Evolutionary conservation across 2,329 filamentous ascomycete species (phyloP), one percentile per base, ranked within the genome.

Genomic region (Colletotrichum neosansevieriae): DNA sequence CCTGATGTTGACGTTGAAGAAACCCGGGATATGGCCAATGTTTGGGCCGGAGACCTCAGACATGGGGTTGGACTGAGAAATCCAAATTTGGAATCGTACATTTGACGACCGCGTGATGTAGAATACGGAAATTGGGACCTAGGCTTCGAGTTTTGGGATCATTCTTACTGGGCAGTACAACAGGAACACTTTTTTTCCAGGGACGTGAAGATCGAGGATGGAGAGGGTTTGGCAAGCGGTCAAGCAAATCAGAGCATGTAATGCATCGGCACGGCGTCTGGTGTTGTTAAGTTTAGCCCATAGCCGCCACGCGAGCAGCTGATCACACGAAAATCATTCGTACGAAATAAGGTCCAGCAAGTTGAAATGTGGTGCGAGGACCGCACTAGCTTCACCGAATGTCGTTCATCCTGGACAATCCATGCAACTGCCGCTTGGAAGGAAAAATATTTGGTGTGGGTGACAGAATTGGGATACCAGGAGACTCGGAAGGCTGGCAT

Each of bases 271-370:
- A 69, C 29, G 63, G 67, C 63, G 53, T 67, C 44, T 67, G 58
- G 67, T 63, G 68, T 69, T 70, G 66, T 70, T 70, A 70, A 70
- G 66, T 70, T 70, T 70, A 70, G 69, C 69, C 24, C 45, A 47
- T 58, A 63, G 56, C 62, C 56, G 62, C 63, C 21, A 51, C 32
- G 44, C 64, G 51, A 54, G 61, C 56, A 66, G 58, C 51, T 62
- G 61, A 63, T 58, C 44, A 69, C 38, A 62, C 17, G 32, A 47
- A 47, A 69, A 45, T 42, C 34, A 58, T 24, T 38, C 13, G 40
- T 50, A 21, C 51, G 40, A 57, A 34, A 15, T 29, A 15, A 40
- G 17, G 15, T 42, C 29, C 24, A n/a, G 17, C 34, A 47, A 56
- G 53, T 60, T 32, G 62, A 54, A 51, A 47, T 56, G 63, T 34